Base-by-base conservation (phyloP, 768 basidiomycete species). In the Tylopilus sp. region DNA sequence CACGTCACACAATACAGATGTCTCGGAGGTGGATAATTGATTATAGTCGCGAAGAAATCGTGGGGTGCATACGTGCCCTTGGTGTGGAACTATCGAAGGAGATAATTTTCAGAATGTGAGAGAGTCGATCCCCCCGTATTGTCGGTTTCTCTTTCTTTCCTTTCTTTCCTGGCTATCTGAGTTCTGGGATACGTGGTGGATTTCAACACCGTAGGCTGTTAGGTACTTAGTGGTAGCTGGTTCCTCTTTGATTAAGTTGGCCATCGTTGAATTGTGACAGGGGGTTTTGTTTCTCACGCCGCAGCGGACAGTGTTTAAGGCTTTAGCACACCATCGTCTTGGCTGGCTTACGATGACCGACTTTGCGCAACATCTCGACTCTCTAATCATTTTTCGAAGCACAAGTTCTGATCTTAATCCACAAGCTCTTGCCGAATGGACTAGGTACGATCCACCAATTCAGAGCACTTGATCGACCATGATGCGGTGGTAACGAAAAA, bases 11-110 rank as follows among this genome's bases (percentile, higher is more conserved):
- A 26, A 15, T 20, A 22, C 20, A 65, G 65, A 45, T 60, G 65
- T 53, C 59, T 11, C 6, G 21, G 35, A 53, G 66, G 40, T 72
- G 75, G 68, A 55, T 62, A 5, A 56, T 59, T 15, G 50, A 62
- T 15, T 52, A 70, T 42, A 53, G 66, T 17, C 69, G 71, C 17
- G 44, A 59, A 12, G 73, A 71, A 26, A 65, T 79, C 22, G 57
- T 71, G 12, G 58, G 61, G n/a, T 81, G 79, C 52, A 65, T 80
- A 21, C 65, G 61, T 33, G 76, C 71, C 3, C 59, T 82, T 28
- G 79, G 81, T 6, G 33, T 51, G n/a, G 71, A 73, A 31, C 40
- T 80, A 23, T 67, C 78, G 6, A 68, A 59, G 57, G 69, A 73
- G 31, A 61, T 80, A 12, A 58, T 73, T 33, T 76, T 80, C 51